phyloP scores from a whole-genome alignment of 1,284 basidiomycete species.

The Cryptococcus sp. region DNA sequence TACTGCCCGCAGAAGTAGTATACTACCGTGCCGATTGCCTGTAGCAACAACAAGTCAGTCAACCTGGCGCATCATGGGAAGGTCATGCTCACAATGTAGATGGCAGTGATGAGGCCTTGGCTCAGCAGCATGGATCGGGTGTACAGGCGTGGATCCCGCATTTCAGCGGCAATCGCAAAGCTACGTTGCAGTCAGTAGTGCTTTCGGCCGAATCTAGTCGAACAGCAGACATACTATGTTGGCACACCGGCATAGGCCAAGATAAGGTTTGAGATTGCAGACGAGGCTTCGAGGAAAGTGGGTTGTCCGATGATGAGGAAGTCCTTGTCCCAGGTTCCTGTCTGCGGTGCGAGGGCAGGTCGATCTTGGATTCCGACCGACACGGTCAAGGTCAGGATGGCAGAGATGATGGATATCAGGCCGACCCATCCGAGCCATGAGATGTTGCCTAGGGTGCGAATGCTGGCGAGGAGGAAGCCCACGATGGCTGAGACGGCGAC shows the following conservation, averaged over 20 bases:
- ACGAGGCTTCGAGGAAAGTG: slow-evolving; percentile 32
- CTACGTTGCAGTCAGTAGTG: not conserved
- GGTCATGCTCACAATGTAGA: slow-evolving; percentile 29
- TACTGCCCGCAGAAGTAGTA: slow-evolving; percentile 47
- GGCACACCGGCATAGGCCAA: slow-evolving; percentile 37
- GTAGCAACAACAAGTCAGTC: not conserved
- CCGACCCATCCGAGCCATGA: slow-evolving; percentile 46
- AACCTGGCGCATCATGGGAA: not conserved
- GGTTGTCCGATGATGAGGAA: slow-evolving; percentile 28
- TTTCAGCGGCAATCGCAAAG: slow-evolving; percentile 26
- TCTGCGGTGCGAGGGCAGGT: slow-evolving; percentile 43
- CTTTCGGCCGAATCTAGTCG: not conserved
- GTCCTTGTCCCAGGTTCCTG: slow-evolving; percentile 40
- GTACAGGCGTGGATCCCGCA: slow-evolving; percentile 37
- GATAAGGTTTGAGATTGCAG: slow-evolving; percentile 38
- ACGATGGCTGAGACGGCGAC: slow-evolving; percentile 34
- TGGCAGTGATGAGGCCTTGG: slow-evolving; percentile 32
- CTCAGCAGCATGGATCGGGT: slow-evolving; percentile 34
- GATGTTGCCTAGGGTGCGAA: slow-evolving; percentile 38
- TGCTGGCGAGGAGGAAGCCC: slow-evolving; percentile 32
- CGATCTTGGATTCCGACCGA: slow-evolving; percentile 45
- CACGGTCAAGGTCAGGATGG: slow-evolving; percentile 42
- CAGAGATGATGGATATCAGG: slow-evolving; percentile 25
- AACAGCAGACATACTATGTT: slow-evolving; percentile 12
- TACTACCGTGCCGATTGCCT: slow-evolving; percentile 26